Evolutionary conservation across 2,329 filamentous ascomycete species (phyloP).

Genomic region (Delphinella strobiligena): DNA sequence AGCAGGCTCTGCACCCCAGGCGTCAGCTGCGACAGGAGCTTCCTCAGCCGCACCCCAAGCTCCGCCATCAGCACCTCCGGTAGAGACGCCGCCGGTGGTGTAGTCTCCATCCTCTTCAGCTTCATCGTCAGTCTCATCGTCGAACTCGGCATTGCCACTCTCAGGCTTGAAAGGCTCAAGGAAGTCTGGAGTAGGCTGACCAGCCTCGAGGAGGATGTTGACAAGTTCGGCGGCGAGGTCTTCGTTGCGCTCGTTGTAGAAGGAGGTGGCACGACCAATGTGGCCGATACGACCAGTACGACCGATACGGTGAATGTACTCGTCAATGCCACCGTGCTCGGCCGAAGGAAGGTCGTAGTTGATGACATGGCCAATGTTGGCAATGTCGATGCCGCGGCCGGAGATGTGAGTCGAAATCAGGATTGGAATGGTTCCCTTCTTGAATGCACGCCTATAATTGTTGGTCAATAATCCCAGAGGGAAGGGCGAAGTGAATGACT

Average conservation of each 20-base stretch:
- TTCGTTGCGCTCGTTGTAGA: slow-evolving; percentile 71
- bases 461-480: neutral
- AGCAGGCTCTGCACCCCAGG: slow-evolving; percentile 12
- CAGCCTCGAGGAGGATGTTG: slow-evolving; percentile 68
- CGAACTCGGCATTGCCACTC: slow-evolving; percentile 36
- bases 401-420: slow-evolving; percentile 77
- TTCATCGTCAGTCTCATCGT: slow-evolving; percentile 39
- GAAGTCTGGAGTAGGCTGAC: slow-evolving; percentile 73
- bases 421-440: slow-evolving; percentile 60
- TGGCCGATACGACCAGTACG: slow-evolving; percentile 92
- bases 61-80: slow-evolving; percentile 3
- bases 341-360: slow-evolving; percentile 77
- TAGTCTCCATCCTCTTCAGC: slow-evolving; percentile 9
- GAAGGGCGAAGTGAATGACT: slow-evolving; percentile 20
- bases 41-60: slow-evolving; percentile 7
- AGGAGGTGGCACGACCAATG: slow-evolving; percentile 71
- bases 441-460: slow-evolving; percentile 55
- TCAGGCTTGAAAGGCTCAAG: slow-evolving; percentile 53
- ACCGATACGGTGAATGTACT: slow-evolving; percentile 91
- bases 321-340: slow-evolving; percentile 74
- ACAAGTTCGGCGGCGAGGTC: slow-evolving; percentile 62
- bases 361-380: slow-evolving; percentile 79
- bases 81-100: slow-evolving; percentile 9
- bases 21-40: slow-evolving; percentile 9
- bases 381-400: slow-evolving; percentile 79